Base-by-base conservation (phyloP, 2,329 filamentous ascomycete species). In the Arthroderma sp. region DNA sequence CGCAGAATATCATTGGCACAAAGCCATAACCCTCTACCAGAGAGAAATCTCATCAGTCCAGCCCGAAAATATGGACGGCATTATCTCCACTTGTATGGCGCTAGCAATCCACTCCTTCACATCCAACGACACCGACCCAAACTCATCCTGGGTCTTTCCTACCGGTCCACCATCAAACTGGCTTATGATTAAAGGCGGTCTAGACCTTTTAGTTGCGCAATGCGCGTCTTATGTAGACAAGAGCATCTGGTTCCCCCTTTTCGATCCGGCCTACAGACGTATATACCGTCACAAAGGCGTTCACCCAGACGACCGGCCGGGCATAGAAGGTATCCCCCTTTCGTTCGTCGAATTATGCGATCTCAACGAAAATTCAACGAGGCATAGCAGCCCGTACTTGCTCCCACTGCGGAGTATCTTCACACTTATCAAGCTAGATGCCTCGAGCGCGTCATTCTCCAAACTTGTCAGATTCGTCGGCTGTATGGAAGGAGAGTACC, bases 1-100 rank as follows among this genome's bases (percentile, higher is more conserved):
- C 31, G 60, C 59, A 51, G 53, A 57, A 3, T 60, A 61, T 45
- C 64, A 66, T 48, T 66, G 62, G 61, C 58, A 61, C 42, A 55
- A 55, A 29, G 57, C 62, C 8, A 57, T 67, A 29, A 51, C 47
- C 4, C 55, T 60, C 29, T 66, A 66, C 47, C 54, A 58, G 9
- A 44, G 49, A 4, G 63, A 63, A 40, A 47, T 67, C 9, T 40
- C 34, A 2, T 47, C 50, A 6, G 49, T 61, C 22, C 52, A 51
- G 3, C 44, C 48, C 4, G 38, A 60, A 4, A 66, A 64, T 47
- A 65, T 64, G 56, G 61, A 63, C 47, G 54, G 54, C 2, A 53
- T 66, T 4, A 59, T 64, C 46, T 62, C 61, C 1, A 55, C 60
- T 30, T 63, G 62, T 38, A 53, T 66, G 45, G 51, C 66, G 29